These are phyloP conservation scores for Nitzschia palea DNA, from an alignment of 108 stramenopile species.

Conservation along the genomic window DNA sequence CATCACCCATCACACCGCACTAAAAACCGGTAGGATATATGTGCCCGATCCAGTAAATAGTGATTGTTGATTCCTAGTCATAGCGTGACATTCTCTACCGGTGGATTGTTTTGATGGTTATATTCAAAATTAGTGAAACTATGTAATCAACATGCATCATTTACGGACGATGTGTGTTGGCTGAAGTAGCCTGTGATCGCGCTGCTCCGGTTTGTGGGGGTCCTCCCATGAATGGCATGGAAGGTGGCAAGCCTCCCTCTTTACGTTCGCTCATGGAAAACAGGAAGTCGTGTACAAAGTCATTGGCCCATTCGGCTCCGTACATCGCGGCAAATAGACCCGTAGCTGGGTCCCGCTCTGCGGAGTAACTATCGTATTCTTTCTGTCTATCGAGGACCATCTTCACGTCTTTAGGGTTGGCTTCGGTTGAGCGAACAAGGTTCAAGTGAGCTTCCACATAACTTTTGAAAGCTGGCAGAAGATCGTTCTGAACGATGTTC, in stretches of 20 bases:
- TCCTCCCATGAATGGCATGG: slow-evolving; percentile 33
- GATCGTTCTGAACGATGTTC: slow-evolving; percentile 55
- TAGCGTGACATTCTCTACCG: no score
- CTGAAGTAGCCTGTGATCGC: not conserved
- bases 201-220: slow-evolving; percentile 6
- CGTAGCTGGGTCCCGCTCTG: slow-evolving; percentile 93
- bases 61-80: no score
- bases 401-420: slow-evolving; percentile 13
- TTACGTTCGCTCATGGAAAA: slow-evolving; percentile 76
- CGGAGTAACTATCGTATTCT: slow-evolving; percentile 93
- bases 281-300: slow-evolving; percentile 89
- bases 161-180: not conserved
- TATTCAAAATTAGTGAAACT: no score
- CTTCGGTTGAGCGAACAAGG: slow-evolving; percentile 39
- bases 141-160: no score
- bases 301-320: slow-evolving; percentile 89
- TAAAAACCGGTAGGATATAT: no score
- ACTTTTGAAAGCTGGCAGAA: slow-evolving; percentile 87
- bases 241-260: slow-evolving; percentile 14
- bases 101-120: no score
- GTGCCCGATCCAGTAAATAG: no score
- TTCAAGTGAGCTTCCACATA: slow-evolving; percentile 78
- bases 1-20: no score
- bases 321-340: slow-evolving; percentile 94
- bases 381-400: slow-evolving; percentile 70